Evolutionary conservation across 1,284 basidiomycete species (phyloP).

Genomic region (Xerocomus nothofagi): DNA sequence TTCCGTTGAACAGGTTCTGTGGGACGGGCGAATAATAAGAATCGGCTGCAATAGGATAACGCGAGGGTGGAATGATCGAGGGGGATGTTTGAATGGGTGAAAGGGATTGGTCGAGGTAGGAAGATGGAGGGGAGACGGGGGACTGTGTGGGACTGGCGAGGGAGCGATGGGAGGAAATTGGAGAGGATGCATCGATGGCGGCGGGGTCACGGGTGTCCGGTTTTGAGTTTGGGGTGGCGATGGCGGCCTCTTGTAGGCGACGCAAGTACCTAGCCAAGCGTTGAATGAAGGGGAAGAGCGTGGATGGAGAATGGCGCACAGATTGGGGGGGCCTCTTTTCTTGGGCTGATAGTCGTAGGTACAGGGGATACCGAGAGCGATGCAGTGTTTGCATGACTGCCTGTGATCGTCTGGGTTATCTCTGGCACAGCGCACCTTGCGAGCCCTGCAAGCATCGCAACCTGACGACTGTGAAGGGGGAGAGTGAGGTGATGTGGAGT

Average conservation of each 20-base stretch:
- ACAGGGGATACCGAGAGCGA: constrained; percentile 78
- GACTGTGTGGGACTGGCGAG: constrained; percentile 52
- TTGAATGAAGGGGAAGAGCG: background rate
- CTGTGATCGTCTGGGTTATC: constrained; percentile 75
- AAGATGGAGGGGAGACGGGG: constrained; percentile 49
- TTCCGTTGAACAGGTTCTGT: constrained; percentile 39
- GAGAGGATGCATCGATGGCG: constrained; percentile 45
- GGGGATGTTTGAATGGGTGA: constrained; percentile 41
- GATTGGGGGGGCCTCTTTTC: constrained; percentile 86
- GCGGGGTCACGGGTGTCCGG: constrained; percentile 38
- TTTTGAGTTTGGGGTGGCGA: constrained; percentile 39
- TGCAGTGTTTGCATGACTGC: constrained; percentile 80
- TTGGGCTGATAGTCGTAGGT: constrained; percentile 91
- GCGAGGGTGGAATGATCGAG: constrained; percentile 57
- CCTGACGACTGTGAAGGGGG: constrained; percentile 43
- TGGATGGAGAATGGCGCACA: constrained; percentile 51
- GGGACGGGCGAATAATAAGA: constrained; percentile 51
- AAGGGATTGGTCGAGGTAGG: constrained; percentile 54
- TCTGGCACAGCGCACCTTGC: constrained; percentile 78
- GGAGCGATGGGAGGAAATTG: constrained; percentile 42
- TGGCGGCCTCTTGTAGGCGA: constrained; percentile 73
- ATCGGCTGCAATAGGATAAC: constrained; percentile 70
- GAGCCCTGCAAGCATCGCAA: constrained; percentile 80
- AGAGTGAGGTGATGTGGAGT: constrained; percentile 14
- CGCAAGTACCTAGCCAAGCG: constrained; percentile 60